phyloP scores from a whole-genome alignment of 805 yeast genomes.

The Komagataella kurtzmanii region DNA sequence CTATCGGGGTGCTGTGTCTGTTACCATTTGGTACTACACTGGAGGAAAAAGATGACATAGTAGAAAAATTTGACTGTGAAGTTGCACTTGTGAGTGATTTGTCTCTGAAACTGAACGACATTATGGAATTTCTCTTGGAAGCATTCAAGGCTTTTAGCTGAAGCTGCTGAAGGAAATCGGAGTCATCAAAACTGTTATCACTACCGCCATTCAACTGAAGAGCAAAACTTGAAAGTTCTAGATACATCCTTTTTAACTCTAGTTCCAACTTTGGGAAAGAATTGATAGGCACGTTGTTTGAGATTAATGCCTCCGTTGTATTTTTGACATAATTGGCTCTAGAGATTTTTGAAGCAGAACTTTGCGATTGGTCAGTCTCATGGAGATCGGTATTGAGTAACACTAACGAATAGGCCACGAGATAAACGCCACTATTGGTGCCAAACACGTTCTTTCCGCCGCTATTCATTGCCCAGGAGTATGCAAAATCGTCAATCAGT shows the following conservation, averaged over 20 bases:
- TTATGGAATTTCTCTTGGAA: background rate
- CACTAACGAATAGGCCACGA: conserved; percentile 57
- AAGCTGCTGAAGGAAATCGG: conserved; percentile 1
- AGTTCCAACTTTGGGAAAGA: conserved; percentile 19
- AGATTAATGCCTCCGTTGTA: conserved; percentile 31
- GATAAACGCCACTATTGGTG: conserved; percentile 47
- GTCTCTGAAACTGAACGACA: background rate
- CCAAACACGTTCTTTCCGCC: conserved; percentile 26
- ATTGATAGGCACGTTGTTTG: conserved; percentile 10
- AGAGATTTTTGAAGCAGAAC: conserved; percentile 17
- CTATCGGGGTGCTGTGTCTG: conserved; percentile 1
- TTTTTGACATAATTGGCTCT: conserved; percentile 31
- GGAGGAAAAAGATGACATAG: background rate
- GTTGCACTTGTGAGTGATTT: background rate
- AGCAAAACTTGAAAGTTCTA: conserved; percentile 24
- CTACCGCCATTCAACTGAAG: conserved; percentile 6
- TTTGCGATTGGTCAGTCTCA: conserved; percentile 21
- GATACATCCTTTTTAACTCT: conserved; percentile 27
- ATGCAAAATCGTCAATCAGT: conserved; percentile 53
- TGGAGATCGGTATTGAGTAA: conserved; percentile 70
- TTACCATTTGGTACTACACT: background rate
- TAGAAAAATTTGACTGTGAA: background rate
- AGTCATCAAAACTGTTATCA: background rate
- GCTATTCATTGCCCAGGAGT: conserved; percentile 45
- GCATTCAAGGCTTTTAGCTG: background rate